Base-by-base conservation (phyloP, 1,139 yeast genomes). In the Nematodospora anomalae region DNA sequence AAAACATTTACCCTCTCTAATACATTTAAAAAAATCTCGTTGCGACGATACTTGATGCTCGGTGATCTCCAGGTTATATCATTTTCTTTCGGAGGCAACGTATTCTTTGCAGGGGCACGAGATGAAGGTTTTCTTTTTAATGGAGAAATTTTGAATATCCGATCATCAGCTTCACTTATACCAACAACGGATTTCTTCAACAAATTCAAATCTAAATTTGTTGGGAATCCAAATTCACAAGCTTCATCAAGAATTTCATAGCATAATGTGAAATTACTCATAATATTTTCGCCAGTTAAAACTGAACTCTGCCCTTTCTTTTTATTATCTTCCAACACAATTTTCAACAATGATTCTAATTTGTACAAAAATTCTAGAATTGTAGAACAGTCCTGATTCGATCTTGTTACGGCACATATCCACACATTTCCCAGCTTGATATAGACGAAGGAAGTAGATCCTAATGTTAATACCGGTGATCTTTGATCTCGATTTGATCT, bases 381-480 rank as follows among this genome's bases (percentile, higher is more conserved):
- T 10, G 79, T 63, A 1, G 90, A 79, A 35, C 94, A 89, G 55
- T 92, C 96, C 29, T 83, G 88, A 56, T 92, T 92, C 32, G 90
- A 82, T 43, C 97, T 73, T 1, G 95, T 78, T 13, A 90, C 92
- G 0, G 90, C 95, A 12, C 90, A 95, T 10, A 88, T 55, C 83
- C 95, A 92, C 14, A 92, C 52, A 40, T 74, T 69, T 11, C 81
- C 83, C 38, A 81, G 76, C 47, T 79, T 76, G 33, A 87, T 82
- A 53, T 89, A 90, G 32, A 89, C 72, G 56, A 90, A 92, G 0
- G 96, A 84, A 0, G 97, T 92, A 1, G 96, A 86, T 3, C 98
- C 98, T 28, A 92, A 63, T 0, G 97, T 92, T 37, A 90, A 64
- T 5, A 92, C 81, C 0, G 98, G 98, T 3, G 95, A 83, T 45